phyloP scores from a whole-genome alignment of 352 stramenopile species.

The Poterioochromonas sp. region DNA sequence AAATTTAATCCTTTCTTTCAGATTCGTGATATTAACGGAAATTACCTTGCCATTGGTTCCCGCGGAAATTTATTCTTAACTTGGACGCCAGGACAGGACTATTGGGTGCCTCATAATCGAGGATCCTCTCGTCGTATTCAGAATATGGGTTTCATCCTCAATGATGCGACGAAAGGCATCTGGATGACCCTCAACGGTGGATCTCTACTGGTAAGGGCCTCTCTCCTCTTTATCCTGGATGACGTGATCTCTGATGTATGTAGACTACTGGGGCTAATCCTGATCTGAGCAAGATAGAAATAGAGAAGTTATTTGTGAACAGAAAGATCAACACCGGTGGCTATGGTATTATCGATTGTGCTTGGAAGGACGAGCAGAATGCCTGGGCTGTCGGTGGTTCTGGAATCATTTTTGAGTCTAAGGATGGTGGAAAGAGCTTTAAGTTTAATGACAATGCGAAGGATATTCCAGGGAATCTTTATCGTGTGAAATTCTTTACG shows the following conservation, averaged over 20 bases:
- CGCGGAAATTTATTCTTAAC: slow-evolving; percentile 75
- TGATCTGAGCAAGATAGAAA: neutral
- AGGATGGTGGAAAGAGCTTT: slow-evolving; percentile 68
- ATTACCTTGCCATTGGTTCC: slow-evolving; percentile 60
- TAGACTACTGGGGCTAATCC: neutral
- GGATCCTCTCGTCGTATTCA: slow-evolving; percentile 65
- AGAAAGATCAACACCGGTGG: slow-evolving; percentile 68
- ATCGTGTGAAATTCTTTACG: slow-evolving; percentile 72
- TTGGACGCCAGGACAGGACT: slow-evolving; percentile 67
- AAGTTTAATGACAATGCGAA: slow-evolving; percentile 65
- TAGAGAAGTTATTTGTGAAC: slow-evolving; percentile 55
- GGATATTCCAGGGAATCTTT: slow-evolving; percentile 68
- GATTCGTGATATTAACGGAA: slow-evolving; percentile 49
- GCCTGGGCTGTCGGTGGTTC: slow-evolving; percentile 68
- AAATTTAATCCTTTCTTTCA: neutral
- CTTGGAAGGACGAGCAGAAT: slow-evolving; percentile 59
- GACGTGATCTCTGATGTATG: too few relatives aligned
- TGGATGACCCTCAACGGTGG: slow-evolving; percentile 76
- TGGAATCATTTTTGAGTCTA: slow-evolving; percentile 66
- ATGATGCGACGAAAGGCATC: slow-evolving; percentile 57
- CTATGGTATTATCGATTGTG: slow-evolving; percentile 71
- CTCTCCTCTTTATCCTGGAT: neutral
- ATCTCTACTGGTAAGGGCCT: slow-evolving; percentile 53
- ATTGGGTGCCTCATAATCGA: slow-evolving; percentile 63
- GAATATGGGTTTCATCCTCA: slow-evolving; percentile 71